phyloP scores from a whole-genome alignment of 2,329 filamentous ascomycete genomes.

The Madurella fahalii region DNA sequence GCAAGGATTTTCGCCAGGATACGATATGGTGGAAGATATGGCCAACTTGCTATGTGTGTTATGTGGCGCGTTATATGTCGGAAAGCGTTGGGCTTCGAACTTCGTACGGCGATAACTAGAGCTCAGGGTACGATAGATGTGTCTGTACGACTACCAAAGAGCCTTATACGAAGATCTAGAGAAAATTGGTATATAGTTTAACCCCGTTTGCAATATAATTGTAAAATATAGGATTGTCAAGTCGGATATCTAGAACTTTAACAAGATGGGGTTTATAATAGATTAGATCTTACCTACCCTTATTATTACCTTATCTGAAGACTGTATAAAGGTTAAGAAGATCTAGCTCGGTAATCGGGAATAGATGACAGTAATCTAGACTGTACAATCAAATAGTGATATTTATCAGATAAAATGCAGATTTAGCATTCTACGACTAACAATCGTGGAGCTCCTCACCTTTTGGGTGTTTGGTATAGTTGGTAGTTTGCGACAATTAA shows the following conservation, averaged over 20 bases:
- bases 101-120: slow-evolving; percentile 10
- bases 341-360: background rate
- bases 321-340: background rate
- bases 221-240: slow-evolving; percentile 20
- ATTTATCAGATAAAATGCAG: too few species aligned
- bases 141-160: slow-evolving; percentile 25
- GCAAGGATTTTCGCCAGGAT: too few species aligned
- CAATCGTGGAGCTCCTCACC: too few species aligned
- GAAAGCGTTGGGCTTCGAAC: slow-evolving; percentile 21
- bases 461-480: too few species aligned
- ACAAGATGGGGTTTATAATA: slow-evolving; percentile 32
- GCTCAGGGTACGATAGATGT: slow-evolving; percentile 24
- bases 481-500: too few species aligned
- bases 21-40: too few species aligned
- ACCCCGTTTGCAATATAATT: background rate
- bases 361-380: background rate
- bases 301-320: background rate
- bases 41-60: background rate
- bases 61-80: background rate
- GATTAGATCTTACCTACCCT: slow-evolving; percentile 22
- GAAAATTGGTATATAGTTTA: background rate
- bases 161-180: slow-evolving; percentile 24
- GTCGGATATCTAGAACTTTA: slow-evolving; percentile 26
- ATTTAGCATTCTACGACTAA: too few species aligned
- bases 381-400: background rate